Evolutionary conservation across 192 early-diverging fungal genomes (phyloP), one percentile per base, ranked within the genome.

Genomic region (Allomyces macrogynus): DNA sequence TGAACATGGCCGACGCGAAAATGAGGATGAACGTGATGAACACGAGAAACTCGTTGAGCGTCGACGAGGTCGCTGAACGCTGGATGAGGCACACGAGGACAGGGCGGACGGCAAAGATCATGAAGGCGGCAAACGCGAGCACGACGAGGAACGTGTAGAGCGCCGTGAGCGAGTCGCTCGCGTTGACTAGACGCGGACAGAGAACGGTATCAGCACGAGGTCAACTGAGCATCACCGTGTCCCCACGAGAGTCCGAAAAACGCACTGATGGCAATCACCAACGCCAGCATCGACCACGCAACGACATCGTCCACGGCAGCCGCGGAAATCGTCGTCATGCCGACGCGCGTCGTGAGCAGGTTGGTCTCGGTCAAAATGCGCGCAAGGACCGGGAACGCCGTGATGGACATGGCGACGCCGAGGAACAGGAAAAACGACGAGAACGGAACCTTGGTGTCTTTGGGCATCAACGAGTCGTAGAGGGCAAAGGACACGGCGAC

Each of bases 281-380:
- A 62, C 18, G 24, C 62, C 63, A 84, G 66, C 42, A 75, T 63
- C 27, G 79, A 86, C 95, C 95, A 97, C 66, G 90, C 89, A 32
- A 80, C 76, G 40, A 86, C 86, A 68, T 97, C 93, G 68, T 94
- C 90, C 25, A 89, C 77, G 10, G 92, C 84, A 3, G 89, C 91
- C 1, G 90, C 83, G 20, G 89, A 85, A 63, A 97, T 81, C 20
- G 91, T 84, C n/a, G 87, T 77, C n/a, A 85, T 78, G 12, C 92
- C 95, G 12, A 93, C 90, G 10, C 75, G 75, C 25, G 91, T 89
- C 8, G 76, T 75, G 42, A 95, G 73, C 40, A 97, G 71, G 67
- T 92, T 91, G 43, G 84, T 78, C 73, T 95, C 92, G 0, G 89
- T 85, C 64, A 97, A 72, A 62, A 97, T 94, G 67, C 95, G 92